Conservation (phyloP, 2,329 filamentous ascomycete species). For the Aspergillus costaricaensis region DNA sequence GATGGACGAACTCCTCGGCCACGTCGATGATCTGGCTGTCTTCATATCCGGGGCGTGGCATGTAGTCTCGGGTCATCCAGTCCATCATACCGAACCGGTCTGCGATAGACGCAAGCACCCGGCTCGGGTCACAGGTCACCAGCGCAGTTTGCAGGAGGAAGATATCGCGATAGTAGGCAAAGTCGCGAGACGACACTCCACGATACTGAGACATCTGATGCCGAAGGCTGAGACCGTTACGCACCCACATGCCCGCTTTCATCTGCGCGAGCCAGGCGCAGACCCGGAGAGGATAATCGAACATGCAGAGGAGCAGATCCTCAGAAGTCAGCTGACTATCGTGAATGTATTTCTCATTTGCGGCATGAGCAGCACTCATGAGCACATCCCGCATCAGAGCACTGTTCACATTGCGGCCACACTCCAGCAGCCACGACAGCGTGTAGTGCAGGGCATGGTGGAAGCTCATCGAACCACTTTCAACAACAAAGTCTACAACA, state of each 20-base stretch:
- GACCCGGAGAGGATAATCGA: slow-evolving; percentile 90
- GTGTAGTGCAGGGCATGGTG: slow-evolving; percentile 97
- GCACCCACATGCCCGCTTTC: slow-evolving; percentile 97
- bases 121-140: slow-evolving; percentile 78
- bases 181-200: slow-evolving; percentile 83
- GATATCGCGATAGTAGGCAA: slow-evolving; percentile 91
- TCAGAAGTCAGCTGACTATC: slow-evolving; percentile 61
- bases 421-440: slow-evolving; percentile 92
- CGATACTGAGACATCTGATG: slow-evolving; percentile 95
- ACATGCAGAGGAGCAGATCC: slow-evolving; percentile 80
- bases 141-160: slow-evolving; percentile 90
- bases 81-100: slow-evolving; percentile 86
- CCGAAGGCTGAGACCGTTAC: slow-evolving; percentile 91
- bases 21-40: slow-evolving; percentile 87
- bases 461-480: slow-evolving; percentile 90
- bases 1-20: slow-evolving; percentile 91
- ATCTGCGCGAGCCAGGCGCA: slow-evolving; percentile 98
- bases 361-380: slow-evolving; percentile 65
- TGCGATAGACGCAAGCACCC: slow-evolving; percentile 84
- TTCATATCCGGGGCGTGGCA: slow-evolving; percentile 74
- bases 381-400: slow-evolving; percentile 69
- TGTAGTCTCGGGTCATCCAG: slow-evolving; percentile 84
- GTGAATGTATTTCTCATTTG: slow-evolving; percentile 57
- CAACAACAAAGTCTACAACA: slow-evolving; percentile 84
- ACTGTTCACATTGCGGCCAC: slow-evolving; percentile 72